Conservation (phyloP, 441 rosid species). For the Populus hybrid region DNA sequence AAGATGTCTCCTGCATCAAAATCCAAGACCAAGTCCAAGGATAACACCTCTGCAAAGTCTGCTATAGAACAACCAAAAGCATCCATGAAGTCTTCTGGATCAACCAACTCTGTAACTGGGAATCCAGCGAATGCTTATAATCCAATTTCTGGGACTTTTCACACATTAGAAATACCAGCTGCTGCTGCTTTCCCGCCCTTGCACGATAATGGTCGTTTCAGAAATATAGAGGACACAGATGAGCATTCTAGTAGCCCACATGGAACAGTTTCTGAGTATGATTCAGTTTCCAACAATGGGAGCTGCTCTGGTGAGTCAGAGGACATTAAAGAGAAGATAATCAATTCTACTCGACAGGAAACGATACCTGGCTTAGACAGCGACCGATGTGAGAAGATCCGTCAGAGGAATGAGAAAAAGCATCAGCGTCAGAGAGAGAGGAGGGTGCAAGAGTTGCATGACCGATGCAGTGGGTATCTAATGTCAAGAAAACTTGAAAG, state of each 20-base stretch:
- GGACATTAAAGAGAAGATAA: constrained; percentile 60
- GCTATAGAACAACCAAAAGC: constrained; percentile 52
- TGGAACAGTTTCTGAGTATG: constrained; percentile 54
- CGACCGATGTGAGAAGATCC: constrained; percentile 70
- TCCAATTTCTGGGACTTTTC: constrained; percentile 65
- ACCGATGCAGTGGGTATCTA: constrained; percentile 62
- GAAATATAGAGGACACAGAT: constrained; percentile 64
- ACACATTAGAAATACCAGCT: constrained; percentile 52
- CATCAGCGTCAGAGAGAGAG: constrained; percentile 88
- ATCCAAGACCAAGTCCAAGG: constrained; percentile 50
- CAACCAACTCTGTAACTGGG: constrained; percentile 38
- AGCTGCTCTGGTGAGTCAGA: constrained; percentile 91
- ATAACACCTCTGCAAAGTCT: constrained; percentile 35
- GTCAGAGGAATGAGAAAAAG: constrained; percentile 82
- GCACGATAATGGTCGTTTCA: constrained; percentile 53
- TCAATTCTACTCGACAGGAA: constrained; percentile 46
- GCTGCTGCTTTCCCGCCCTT: constrained; percentile 35
- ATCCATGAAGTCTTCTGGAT: constrained; percentile 39
- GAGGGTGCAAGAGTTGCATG: constrained; percentile 81
- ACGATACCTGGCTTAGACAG: constrained; percentile 56
- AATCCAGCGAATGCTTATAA: constrained; percentile 62
- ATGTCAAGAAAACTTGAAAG: constrained; percentile 78
- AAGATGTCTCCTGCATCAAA: constrained; percentile 64
- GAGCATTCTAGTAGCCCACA: constrained; percentile 42
- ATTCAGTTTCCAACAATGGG: constrained; percentile 71